Base-by-base conservation (phyloP, 495 filamentous ascomycete species). In the Hypoxylon fuscum region DNA sequence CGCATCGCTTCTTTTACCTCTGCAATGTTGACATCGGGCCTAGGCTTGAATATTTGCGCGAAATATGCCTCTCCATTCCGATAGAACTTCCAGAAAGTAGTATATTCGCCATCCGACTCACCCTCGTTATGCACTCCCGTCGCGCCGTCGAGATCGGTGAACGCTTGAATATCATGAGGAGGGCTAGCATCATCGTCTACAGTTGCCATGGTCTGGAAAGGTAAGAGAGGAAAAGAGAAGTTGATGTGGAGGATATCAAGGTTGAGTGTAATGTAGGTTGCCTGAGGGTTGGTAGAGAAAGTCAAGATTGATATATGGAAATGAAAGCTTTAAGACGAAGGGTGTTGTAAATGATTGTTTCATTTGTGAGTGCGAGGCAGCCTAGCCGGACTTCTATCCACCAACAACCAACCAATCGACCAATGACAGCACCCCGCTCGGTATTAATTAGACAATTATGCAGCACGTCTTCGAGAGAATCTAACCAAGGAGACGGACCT, bases 21-120 rank as follows among this genome's bases (percentile, higher is more conserved):
- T 25, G 17, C 44, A 17, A 47, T 47, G 21, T 22, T 25, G 44
- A 47, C 29, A 27, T 47, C 44, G 6, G 29, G 22, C 44, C 44
- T 47, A 25, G 44, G 17, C 21, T 47, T 47, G 44, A 31, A 47
- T 47, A 47, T 31, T 31, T 31, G 22, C 44, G 44, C 44, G 21
- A 47, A 47, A 31, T 47, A 47, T 9, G 44, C 44, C 14, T 25
- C 44, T 22, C 44, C 44, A 27, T 47, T 47, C 22, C 44, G 18
- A 25, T 47, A 47, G 44, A 47, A 47, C 44, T 47, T 47, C 22
- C 22, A 47, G 44, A 47, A 47, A n/a, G 44, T 47, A 31, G 44
- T 47, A 25, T 47, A 47, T 27, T 14, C 34, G 12, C 34, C 34
- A 37, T 37, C 34, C 22, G 44, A 3, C n/a, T 47, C 41, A 14